Percentiles rank a stretch among this genome's conserved stretches.
These are phyloP conservation scores for Trametes coccinea DNA, from an alignment of 768 basidiomycete species.

Conservation along the genomic window DNA sequence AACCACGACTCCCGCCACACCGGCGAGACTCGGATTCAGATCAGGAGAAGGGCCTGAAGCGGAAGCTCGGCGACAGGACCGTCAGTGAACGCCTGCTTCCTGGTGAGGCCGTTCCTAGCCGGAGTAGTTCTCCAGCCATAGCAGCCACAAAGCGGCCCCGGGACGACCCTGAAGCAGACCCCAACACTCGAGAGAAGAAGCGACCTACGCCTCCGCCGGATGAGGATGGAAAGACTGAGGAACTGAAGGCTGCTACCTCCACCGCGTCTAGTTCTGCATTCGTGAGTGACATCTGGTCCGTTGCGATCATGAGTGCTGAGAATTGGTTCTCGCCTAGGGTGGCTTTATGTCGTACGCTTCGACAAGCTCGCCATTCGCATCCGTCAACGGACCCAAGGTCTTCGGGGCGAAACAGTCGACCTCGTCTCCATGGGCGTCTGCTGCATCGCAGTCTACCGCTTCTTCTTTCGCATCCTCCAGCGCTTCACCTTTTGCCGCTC, in stretches of 20 bases:
- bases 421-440: conserved; percentile 28
- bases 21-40: conserved; percentile 35
- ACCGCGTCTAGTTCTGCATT: conserved; percentile 34
- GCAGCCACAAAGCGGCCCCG: conserved; percentile 58
- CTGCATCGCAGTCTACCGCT: conserved; percentile 9
- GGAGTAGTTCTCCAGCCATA: conserved; percentile 11
- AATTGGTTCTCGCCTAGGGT: conserved; percentile 38
- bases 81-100: conserved; percentile 50
- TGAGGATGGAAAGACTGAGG: conserved; percentile 29
- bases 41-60: conserved; percentile 64
- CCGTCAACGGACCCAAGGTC: conserved; percentile 67
- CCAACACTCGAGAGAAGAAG: conserved; percentile 50
- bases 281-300: conserved; percentile 39
- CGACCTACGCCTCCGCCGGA: conserved; percentile 72
- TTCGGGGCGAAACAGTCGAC: conserved; percentile 40
- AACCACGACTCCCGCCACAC: conserved; percentile 5
- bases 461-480: conserved; percentile 21
- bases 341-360: conserved; percentile 85
- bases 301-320: conserved; percentile 8
- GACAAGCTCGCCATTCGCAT: conserved; percentile 69
- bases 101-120: conserved; percentile 11
- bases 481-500: conserved; percentile 26
- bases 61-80: conserved; percentile 68
- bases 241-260: conserved; percentile 3
- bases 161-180: conserved; percentile 63